phyloP scores from a whole-genome alignment of 169 alveolate genomes.

The Plasmodium coatneyi region DNA sequence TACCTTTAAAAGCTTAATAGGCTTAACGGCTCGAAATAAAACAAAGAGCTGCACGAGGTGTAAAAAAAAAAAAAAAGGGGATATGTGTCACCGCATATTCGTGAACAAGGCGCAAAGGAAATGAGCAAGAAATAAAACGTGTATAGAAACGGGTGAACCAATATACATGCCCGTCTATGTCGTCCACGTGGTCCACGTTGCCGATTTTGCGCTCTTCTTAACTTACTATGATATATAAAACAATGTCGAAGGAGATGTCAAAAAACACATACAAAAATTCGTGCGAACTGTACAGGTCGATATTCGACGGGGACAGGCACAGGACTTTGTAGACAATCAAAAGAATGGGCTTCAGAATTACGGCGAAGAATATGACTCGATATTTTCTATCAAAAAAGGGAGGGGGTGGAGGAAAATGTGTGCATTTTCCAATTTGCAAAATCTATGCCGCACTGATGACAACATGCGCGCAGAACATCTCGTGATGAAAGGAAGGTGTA shows the following conservation, averaged over 20 bases:
- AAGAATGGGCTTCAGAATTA: conserved; percentile 56
- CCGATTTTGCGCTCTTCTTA: not conserved
- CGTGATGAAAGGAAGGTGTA: not conserved
- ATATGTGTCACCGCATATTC: not conserved
- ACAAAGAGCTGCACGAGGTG: conserved; percentile 26
- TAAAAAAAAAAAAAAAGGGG: conserved; percentile 1
- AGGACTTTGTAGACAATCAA: conserved; percentile 58
- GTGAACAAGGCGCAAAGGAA: not conserved
- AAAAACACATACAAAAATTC: conserved; percentile 63
- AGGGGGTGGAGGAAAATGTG: not conserved
- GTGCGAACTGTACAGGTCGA: conserved; percentile 63
- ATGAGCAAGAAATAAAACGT: not conserved
- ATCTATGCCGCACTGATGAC: not conserved
- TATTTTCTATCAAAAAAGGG: conserved; percentile 25
- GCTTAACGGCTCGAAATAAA: conserved; percentile 61
- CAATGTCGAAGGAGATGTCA: conserved; percentile 62
- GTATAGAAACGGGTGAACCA: not conserved
- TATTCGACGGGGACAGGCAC: conserved; percentile 71
- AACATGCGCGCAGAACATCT: not conserved
- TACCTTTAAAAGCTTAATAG: conserved; percentile 62
- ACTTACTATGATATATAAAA: conserved; percentile 56
- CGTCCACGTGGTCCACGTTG: not conserved
- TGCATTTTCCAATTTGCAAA: not conserved
- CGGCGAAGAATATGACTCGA: conserved; percentile 61
- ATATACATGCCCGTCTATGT: not conserved